Conservation (phyloP, 345 rosid species). For the Corymbia maculata region DNA sequence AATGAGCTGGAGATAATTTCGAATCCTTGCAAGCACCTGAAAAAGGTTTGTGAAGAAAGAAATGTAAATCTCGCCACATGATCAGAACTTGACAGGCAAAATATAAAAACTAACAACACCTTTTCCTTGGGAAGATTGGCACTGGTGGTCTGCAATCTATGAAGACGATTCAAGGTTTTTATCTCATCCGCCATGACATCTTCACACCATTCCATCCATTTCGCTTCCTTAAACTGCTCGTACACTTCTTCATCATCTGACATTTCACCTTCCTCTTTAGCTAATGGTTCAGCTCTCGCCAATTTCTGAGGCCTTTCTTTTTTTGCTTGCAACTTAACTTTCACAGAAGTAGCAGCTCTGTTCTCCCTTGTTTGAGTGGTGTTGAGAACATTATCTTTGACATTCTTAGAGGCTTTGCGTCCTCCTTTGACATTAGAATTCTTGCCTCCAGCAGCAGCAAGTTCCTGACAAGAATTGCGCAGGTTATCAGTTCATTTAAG, state of each 20-base stretch:
- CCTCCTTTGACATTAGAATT: slow-evolving; percentile 48
- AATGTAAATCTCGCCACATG: not conserved
- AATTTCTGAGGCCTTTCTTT: slow-evolving; percentile 53
- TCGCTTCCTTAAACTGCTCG: slow-evolving; percentile 95
- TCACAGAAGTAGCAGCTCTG: slow-evolving; percentile 41
- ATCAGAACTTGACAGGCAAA: not conserved
- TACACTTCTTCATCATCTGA: slow-evolving; percentile 90
- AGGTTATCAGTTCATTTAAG: slow-evolving; percentile 1
- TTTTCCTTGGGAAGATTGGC: slow-evolving; percentile 97
- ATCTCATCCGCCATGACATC: slow-evolving; percentile 79
- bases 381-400: slow-evolving; percentile 38
- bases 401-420: slow-evolving; percentile 67
- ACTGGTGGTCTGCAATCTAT: slow-evolving; percentile 84
- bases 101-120: slow-evolving; percentile 12
- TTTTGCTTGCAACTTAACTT: slow-evolving; percentile 17
- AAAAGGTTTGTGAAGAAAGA: not conserved
- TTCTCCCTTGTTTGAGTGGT: slow-evolving; percentile 39
- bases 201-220: slow-evolving; percentile 99
- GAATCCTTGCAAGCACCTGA: slow-evolving; percentile 90
- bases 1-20: slow-evolving; percentile 85
- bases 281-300: slow-evolving; percentile 60
- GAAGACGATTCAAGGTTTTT: slow-evolving; percentile 75
- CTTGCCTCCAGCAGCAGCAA: slow-evolving; percentile 74
- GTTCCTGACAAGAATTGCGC: slow-evolving; percentile 40
- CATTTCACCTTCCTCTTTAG: slow-evolving; percentile 99